These are phyloP conservation scores for Pyrrhoderma noxium DNA, from an alignment of 1,284 basidiomycete genomes.

Conservation along the genomic window DNA sequence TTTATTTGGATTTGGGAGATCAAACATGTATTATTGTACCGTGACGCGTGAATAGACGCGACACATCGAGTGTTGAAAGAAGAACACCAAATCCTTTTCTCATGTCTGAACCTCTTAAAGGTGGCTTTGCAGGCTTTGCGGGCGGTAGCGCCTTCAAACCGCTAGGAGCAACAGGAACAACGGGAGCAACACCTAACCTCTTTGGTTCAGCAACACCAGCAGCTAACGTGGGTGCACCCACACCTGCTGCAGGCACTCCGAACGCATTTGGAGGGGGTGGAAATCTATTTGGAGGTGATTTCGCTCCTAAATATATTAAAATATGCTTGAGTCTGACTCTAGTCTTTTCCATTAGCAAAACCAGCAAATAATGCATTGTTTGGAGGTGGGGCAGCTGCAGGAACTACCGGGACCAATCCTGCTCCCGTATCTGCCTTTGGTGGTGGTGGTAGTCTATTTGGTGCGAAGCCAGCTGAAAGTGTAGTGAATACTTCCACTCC, in stretches of 20 bases:
- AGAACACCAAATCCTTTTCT: background rate
- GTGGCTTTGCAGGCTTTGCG: conserved; percentile 14
- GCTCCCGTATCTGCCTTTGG: background rate
- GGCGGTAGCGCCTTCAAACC: conserved; percentile 3
- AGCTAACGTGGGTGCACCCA: conserved; percentile 2
- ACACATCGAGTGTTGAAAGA: background rate
- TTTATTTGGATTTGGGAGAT: too few relatives aligned
- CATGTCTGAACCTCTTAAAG: conserved; percentile 17
- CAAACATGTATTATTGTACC: too few relatives aligned
- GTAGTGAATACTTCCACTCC: conserved; percentile 3
- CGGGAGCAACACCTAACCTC: background rate
- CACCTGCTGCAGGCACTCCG: background rate
- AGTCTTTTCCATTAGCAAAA: background rate
- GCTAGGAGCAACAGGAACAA: conserved; percentile 1
- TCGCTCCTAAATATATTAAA: too few relatives aligned
- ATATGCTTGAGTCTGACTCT: background rate
- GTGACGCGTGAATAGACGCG: too few relatives aligned
- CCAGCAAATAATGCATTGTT: background rate
- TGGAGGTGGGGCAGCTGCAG: background rate
- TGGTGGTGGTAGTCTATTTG: conserved; percentile 3
- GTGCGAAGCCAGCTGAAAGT: conserved; percentile 12
- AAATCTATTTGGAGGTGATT: conserved; percentile 4
- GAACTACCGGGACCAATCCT: conserved; percentile 1
- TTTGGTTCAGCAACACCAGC: conserved; percentile 8
- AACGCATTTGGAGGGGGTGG: conserved; percentile 14